These are phyloP conservation scores for Colletotrichum paranaense DNA, from an alignment of 2,329 filamentous ascomycete genomes.

Conservation along the genomic window DNA sequence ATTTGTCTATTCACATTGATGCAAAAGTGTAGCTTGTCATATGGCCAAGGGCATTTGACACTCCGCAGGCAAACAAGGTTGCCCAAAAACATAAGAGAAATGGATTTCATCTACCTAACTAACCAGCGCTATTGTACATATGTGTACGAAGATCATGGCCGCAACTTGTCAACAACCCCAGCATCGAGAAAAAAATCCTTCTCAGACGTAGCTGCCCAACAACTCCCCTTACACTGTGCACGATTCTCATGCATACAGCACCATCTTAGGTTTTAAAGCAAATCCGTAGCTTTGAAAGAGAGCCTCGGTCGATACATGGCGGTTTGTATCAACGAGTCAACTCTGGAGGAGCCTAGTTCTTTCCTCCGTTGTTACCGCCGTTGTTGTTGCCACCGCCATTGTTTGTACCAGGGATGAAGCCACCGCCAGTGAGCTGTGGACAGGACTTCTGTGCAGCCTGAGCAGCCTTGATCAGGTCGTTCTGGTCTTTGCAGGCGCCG, in stretches of 20 bases:
- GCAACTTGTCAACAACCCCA: neutral
- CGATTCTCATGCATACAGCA: neutral
- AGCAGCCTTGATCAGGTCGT: constrained; percentile 27
- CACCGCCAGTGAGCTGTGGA: constrained; percentile 2
- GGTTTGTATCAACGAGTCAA: neutral
- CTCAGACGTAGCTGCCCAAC: neutral
- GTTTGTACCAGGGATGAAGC: neutral
- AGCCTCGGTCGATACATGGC: neutral
- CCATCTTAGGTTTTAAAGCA: neutral
- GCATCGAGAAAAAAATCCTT: neutral
- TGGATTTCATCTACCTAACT: neutral
- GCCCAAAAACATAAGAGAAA: neutral
- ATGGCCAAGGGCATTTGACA: neutral
- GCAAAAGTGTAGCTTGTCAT: neutral
- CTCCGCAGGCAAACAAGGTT: too few species aligned
- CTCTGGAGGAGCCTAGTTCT: neutral
- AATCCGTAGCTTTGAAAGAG: neutral
- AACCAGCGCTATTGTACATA: neutral
- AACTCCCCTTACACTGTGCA: neutral
- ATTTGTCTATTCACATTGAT: too few species aligned
- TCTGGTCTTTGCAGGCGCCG: constrained; percentile 26
- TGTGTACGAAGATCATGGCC: neutral
- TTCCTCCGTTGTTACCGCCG: neutral
- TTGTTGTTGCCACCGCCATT: neutral
- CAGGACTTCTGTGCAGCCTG: constrained; percentile 27